Conservation (phyloP, 1,284 basidiomycete genomes). For the Pterulicium gracile region DNA sequence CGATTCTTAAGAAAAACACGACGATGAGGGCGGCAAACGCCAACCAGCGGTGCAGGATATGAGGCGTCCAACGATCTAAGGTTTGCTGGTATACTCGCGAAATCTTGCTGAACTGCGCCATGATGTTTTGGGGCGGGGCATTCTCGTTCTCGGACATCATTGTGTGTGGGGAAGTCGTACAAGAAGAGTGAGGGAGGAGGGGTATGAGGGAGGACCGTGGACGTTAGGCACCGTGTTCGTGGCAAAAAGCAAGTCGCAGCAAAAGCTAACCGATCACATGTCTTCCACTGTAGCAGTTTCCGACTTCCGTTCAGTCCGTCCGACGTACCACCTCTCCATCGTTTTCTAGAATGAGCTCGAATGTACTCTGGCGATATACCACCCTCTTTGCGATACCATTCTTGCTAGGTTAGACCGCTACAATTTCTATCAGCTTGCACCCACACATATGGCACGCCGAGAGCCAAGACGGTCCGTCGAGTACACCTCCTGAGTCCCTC, state of each 20-base stretch:
- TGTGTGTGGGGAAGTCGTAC: conserved; percentile 10
- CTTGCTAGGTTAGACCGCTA: too few relatives aligned
- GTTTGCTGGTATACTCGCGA: conserved; percentile 72
- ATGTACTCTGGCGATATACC: too few relatives aligned
- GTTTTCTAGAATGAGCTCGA: too few relatives aligned
- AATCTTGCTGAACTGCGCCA: conserved; percentile 36
- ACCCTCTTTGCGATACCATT: too few relatives aligned
- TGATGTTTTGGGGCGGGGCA: conserved; percentile 41
- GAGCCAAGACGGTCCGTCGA: too few relatives aligned
- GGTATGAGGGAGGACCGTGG: background rate
- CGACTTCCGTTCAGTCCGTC: too few relatives aligned
- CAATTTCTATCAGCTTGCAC: too few relatives aligned
- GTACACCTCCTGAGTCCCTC: too few relatives aligned
- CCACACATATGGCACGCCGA: too few relatives aligned
- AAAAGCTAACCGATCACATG: too few relatives aligned
- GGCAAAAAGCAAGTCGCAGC: background rate
- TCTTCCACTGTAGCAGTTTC: too few relatives aligned
- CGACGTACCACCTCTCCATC: too few relatives aligned
- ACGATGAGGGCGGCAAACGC: conserved; percentile 62
- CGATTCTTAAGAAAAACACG: conserved; percentile 81
- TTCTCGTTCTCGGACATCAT: conserved; percentile 39
- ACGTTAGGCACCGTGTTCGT: background rate
- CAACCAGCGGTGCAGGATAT: conserved; percentile 85
- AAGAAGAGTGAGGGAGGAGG: background rate
- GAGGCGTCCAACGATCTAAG: conserved; percentile 88